phyloP scores from a whole-genome alignment of 2,329 filamentous ascomycete genomes.

The Nigrospora oryzae region DNA sequence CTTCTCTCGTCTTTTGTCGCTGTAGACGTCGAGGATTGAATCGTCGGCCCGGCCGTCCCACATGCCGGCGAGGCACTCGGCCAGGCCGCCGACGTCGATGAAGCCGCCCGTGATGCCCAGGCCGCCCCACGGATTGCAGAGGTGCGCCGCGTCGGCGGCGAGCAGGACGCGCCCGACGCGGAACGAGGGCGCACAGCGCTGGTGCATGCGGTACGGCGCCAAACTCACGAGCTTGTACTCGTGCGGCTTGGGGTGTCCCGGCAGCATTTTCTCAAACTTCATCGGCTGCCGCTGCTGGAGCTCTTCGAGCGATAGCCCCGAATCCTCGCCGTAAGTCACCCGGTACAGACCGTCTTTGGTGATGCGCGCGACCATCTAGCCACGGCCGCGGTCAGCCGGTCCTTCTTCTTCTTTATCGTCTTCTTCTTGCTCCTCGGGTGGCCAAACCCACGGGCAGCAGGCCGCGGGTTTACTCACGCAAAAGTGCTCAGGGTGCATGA shows the following conservation, averaged over 20 bases:
- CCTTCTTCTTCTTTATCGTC: background rate
- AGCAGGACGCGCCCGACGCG: conserved; percentile 48
- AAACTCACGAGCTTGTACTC: conserved; percentile 50
- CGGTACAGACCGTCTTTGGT: conserved; percentile 52
- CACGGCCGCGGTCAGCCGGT: background rate
- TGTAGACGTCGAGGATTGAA: conserved; percentile 34
- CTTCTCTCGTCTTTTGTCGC: conserved; percentile 35
- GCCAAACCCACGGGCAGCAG: background rate
- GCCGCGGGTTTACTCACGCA: conserved; percentile 21
- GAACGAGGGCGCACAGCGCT: conserved; percentile 48
- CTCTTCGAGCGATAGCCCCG: conserved; percentile 43
- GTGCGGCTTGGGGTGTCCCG: conserved; percentile 47
- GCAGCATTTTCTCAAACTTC: conserved; percentile 50
- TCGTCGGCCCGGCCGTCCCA: conserved; percentile 34
- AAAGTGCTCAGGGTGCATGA: conserved; percentile 53
- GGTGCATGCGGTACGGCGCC: conserved; percentile 53
- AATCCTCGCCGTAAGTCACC: conserved; percentile 53
- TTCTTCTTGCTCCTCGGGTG: no score
- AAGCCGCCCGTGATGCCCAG: conserved; percentile 56
- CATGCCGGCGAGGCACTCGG: conserved; percentile 45
- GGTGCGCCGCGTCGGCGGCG: conserved; percentile 53
- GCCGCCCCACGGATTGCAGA: conserved; percentile 48
- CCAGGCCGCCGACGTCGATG: conserved; percentile 53
- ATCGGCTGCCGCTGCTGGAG: conserved; percentile 41
- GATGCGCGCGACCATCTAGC: conserved; percentile 52